Evolutionary conservation across 179 eudicot genomes (phyloP).

Genomic region (Silene vulgaris): DNA sequence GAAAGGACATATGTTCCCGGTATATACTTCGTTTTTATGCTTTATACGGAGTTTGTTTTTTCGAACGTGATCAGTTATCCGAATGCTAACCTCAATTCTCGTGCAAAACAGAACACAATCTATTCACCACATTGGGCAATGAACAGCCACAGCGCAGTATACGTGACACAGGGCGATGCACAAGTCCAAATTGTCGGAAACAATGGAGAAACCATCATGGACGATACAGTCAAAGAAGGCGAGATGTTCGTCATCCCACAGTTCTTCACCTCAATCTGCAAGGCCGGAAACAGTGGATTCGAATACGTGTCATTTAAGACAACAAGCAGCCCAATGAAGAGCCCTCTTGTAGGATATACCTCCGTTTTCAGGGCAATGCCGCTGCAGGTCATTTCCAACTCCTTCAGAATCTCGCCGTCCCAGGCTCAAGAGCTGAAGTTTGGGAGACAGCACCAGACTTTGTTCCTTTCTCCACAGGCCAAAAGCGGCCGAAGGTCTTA

Average conservation of each 20-base stretch:
- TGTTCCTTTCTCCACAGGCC: slow-evolving; percentile 38
- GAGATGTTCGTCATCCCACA: slow-evolving; percentile 69
- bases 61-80: too few relatives aligned
- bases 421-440: slow-evolving; percentile 52
- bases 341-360: slow-evolving; percentile 54
- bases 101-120: slow-evolving; percentile 44
- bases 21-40: slow-evolving; percentile 16
- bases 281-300: slow-evolving; percentile 49
- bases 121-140: slow-evolving; percentile 57
- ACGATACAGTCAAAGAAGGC: slow-evolving; percentile 50
- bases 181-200: slow-evolving; percentile 45
- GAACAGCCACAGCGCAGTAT: slow-evolving; percentile 53
- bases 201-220: slow-evolving; percentile 48
- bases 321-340: slow-evolving; percentile 49
- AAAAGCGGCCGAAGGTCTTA: slow-evolving; percentile 23
- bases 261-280: slow-evolving; percentile 39
- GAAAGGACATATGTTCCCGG: slow-evolving; percentile 57
- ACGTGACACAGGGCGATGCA: slow-evolving; percentile 55
- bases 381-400: slow-evolving; percentile 40
- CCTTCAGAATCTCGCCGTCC: slow-evolving; percentile 42
- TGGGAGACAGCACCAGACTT: slow-evolving; percentile 39
- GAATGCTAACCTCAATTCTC: neutral
- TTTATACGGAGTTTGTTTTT: too few relatives aligned
- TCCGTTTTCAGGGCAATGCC: slow-evolving; percentile 72
- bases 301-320: slow-evolving; percentile 66